Base-by-base conservation (phyloP, 2,329 filamentous ascomycete genomes). In the Chaetomium sp. region DNA sequence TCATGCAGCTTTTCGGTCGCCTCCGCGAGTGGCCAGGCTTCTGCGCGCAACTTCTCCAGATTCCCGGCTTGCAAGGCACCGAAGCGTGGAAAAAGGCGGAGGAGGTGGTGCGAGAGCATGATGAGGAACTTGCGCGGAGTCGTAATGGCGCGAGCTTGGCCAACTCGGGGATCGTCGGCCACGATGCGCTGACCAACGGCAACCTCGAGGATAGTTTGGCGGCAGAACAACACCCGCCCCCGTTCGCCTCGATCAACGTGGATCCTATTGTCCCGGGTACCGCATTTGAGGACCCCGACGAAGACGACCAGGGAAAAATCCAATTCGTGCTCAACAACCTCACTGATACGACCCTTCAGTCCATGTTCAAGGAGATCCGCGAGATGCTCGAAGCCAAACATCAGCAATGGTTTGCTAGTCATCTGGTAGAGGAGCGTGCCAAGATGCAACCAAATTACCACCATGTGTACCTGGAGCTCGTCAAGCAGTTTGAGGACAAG, bases 371-470 rank as follows among this genome's bases (percentile, higher is more conserved):
- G 52, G 91, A 96, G 62, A 80, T 99, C 40, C 85, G 84, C 49
- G 85, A 89, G 41, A 84, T 88, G 45, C 74, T 99, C 48, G 85
- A 90, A 50, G 82, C 87, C 52, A 85, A 86, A 62, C 87, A 96
- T 69, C 88, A 95, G 66, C 90, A 95, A 67, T 99, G 94, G 94
- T 99, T 99, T 67, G 94, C 95, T 6, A 86, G 85, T 48, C 95
- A 97, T 67, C 78, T 99, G 8, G 94, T 99, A 2, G 92, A 96
- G 67, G 89, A 96, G 69, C 89, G 95, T 46, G 95, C 92, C 36
- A 97, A 96, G 72, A 86, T 96, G 77, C 92, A 99, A 69, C 91
- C 92, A 5, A 99, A 99, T 70, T 97, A 95, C 67, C 94, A 99
- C 64, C 81, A 88, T 57, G 82, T 99, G 27, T 99, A 99, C 68